Percentiles rank a stretch among this genome's conserved stretches.
Conservation (phyloP, 805 yeast species). For the Komagataella ulmi region DNA sequence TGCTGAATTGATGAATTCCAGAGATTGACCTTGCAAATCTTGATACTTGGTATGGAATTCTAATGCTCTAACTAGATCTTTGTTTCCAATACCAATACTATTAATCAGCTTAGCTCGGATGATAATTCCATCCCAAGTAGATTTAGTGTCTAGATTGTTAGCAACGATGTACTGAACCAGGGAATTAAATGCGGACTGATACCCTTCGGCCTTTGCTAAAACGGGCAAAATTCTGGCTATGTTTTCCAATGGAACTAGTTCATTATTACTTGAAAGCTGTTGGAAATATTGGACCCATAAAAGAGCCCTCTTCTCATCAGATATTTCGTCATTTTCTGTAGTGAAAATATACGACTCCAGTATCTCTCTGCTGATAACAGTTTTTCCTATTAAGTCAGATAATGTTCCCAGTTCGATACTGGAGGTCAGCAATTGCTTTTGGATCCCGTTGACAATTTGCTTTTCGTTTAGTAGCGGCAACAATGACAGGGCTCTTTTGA, state of each 20-base stretch:
- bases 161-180: background rate
- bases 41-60: conserved; percentile 12
- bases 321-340: background rate
- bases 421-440: background rate
- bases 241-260: background rate
- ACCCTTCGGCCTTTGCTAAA: background rate
- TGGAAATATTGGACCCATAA: background rate
- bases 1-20: conserved; percentile 9
- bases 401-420: background rate
- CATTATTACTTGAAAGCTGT: background rate
- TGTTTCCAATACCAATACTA: conserved; percentile 1
- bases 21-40: conserved; percentile 10
- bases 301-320: background rate
- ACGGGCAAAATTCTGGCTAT: background rate
- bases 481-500: background rate
- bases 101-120: background rate
- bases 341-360: background rate
- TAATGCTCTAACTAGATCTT: conserved; percentile 10
- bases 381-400: background rate
- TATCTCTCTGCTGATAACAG: background rate
- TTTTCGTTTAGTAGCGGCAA: background rate
- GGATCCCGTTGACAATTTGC: background rate
- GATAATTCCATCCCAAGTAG: background rate
- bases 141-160: conserved; percentile 1
- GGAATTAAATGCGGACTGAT: background rate